Evolutionary conservation across 768 basidiomycete genomes (phyloP).

Genomic region (Phanerodontia chrysosporium): DNA sequence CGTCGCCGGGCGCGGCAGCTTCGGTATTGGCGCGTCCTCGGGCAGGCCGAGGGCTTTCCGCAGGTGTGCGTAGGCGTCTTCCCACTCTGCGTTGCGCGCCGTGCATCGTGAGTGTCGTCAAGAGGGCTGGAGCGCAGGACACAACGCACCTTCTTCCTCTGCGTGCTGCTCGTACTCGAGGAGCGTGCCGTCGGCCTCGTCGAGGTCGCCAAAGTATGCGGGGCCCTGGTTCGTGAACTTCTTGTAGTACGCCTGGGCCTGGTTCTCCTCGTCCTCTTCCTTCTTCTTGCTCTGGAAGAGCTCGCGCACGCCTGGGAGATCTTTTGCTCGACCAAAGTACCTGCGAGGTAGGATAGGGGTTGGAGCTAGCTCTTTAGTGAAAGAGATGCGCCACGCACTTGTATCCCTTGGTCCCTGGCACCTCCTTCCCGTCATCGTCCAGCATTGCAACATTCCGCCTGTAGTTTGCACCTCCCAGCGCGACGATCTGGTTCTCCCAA

Average conservation of each 20-base stretch:
- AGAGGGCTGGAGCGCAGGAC: background rate
- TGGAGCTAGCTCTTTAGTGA: background rate
- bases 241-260: conserved; percentile 70
- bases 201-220: conserved; percentile 86
- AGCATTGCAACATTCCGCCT: conserved; percentile 89
- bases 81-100: conserved; percentile 66
- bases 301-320: conserved; percentile 91
- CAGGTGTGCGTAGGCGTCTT: conserved; percentile 53
- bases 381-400: conserved; percentile 50
- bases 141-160: conserved; percentile 65
- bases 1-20: conserved; percentile 40
- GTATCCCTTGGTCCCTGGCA: conserved; percentile 95
- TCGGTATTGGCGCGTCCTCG: conserved; percentile 46
- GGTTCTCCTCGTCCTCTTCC: conserved; percentile 87
- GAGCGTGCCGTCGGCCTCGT: conserved; percentile 70
- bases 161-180: conserved; percentile 65
- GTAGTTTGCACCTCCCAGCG: conserved; percentile 94
- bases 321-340: conserved; percentile 96
- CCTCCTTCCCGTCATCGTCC: conserved; percentile 93
- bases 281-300: conserved; percentile 85
- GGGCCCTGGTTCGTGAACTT: conserved; percentile 87
- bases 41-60: conserved; percentile 51
- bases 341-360: conserved; percentile 33
- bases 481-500: conserved; percentile 98
- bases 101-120: conserved; percentile 4